phyloP scores from a whole-genome alignment of 1,284 basidiomycete species.

The Pisolithus thermaeus region DNA sequence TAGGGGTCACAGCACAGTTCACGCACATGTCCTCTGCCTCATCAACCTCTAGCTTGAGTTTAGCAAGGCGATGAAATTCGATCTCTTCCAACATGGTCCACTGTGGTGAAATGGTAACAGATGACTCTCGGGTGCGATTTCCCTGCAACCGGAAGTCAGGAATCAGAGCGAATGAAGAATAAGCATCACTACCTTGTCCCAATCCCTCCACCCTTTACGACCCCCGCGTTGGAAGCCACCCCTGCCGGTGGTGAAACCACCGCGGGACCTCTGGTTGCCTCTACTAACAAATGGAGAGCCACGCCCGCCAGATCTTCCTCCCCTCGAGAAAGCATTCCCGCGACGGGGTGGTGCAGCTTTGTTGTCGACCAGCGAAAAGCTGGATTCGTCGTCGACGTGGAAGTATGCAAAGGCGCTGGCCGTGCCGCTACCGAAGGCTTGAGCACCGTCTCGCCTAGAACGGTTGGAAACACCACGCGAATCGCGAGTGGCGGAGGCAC shows the following conservation, averaged over 20 bases:
- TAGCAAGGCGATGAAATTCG: conserved; percentile 90
- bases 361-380: conserved; percentile 95
- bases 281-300: conserved; percentile 38
- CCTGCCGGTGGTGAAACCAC: conserved; percentile 38
- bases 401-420: conserved; percentile 96
- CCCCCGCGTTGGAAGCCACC: conserved; percentile 57
- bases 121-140: conserved; percentile 89
- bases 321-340: conserved; percentile 57
- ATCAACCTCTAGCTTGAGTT: conserved; percentile 89
- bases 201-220: conserved; percentile 84
- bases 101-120: conserved; percentile 86
- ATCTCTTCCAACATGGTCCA: conserved; percentile 98
- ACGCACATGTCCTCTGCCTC: conserved; percentile 84
- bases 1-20: background rate
- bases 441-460: conserved; percentile 59
- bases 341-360: conserved; percentile 62
- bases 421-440: conserved; percentile 76
- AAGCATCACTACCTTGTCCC: conserved; percentile 75
- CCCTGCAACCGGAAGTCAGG: conserved; percentile 42
- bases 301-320: conserved; percentile 42
- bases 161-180: conserved; percentile 2
- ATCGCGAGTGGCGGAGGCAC: conserved; percentile 43
- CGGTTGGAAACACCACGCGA: conserved; percentile 45
- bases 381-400: conserved; percentile 97
- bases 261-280: conserved; percentile 38